Evolutionary conservation across 2,329 filamentous ascomycete species (phyloP), one percentile per base, ranked within the genome.

Genomic region (Phialophora chinensis): DNA sequence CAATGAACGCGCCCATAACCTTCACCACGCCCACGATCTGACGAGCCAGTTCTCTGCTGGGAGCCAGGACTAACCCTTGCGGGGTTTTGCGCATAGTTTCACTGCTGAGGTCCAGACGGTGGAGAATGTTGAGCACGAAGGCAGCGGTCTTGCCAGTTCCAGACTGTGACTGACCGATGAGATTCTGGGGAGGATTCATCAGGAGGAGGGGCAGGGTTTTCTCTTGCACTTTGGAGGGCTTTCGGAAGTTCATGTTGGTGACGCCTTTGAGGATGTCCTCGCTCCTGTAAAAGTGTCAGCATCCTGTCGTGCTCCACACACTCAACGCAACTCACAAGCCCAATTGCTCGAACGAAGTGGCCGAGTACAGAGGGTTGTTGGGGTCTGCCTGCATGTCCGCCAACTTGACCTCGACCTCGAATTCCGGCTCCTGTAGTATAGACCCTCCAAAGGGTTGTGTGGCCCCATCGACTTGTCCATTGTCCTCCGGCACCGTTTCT

Each of bases 81-180:
- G 94, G 93, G 2, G 75, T 76, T 56, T 73, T 76, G 53, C 75
- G 74, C 71, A 86, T 84, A 31, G 87, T 81, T 23, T 88, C 84
- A 70, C 86, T 85, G 60, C 76, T 82, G 66, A 93, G 86, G 75
- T 99, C 92, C 75, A 98, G 81, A 69, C 95, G 92, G 66, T 91
- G 91, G 49, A 99, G 86, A 67, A 96, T 91, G 68, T 96, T 96
- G 69, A 97, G 89, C 54, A 95, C 91, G 78, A 99, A 99, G 25
- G 95, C 95, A 23, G 93, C 95, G 0, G 95, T 99, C 84, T 99
- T 99, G 75, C 95, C 95, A 23, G 95, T 99, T 73, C 95, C 95
- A 1, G 95, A 99, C 79, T 99, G 95, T n/a, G 95, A 99, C 80
- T 99, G 95, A 3, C 93, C 95, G 75, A 99, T 94, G 86, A 99